Base-by-base conservation (phyloP, 306 rosid genomes). In the Lathyrus oleraceus region DNA sequence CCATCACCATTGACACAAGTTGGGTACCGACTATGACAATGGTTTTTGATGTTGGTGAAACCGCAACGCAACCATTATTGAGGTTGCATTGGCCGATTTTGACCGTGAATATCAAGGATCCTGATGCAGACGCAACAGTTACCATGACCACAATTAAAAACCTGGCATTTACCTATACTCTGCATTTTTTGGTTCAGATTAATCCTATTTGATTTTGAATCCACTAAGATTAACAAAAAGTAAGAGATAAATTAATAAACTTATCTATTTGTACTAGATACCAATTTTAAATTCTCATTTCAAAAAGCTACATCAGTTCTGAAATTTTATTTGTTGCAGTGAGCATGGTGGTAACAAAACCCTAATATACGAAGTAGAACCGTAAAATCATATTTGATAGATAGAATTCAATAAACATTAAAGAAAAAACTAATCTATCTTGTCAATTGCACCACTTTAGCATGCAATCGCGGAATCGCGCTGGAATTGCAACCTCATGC, bases 1-100 rank as follows among this genome's bases (percentile, higher is more conserved):
- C 48, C 80, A 28, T 67, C 49, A 64, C 73, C 76, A 69, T 69
- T 39, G 61, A 83, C 69, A 44, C 72, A 57, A 73, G 47, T 80
- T 65, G 72, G 51, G 53, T 66, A 70, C 87, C 76, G 83, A 42
- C 79, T 76, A 84, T 75, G 88, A 84, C 61, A 49, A 23, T 63
- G 81, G n/a, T n/a, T 8, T 8, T 40, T 10, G 10, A 39, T 10
- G 44, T 39, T 39, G 7, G 13, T 39, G 0, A 39, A 39, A 39
- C 45, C 1, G 45, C 14, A 40, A 11, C 4, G 14, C 1, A 5
- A 11, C n/a, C 47, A 11, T 11, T 3, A 42, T 10, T 42, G 47
- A 11, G 47, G 47, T 11, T 1, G 12, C 47, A 11, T 42, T 42
- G n/a, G 47, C 47, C 13, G 3, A 42, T 12, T 42, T 42, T 3